phyloP scores from a whole-genome alignment of 2,329 filamentous ascomycete genomes.

The Mycosphaerella sp. region DNA sequence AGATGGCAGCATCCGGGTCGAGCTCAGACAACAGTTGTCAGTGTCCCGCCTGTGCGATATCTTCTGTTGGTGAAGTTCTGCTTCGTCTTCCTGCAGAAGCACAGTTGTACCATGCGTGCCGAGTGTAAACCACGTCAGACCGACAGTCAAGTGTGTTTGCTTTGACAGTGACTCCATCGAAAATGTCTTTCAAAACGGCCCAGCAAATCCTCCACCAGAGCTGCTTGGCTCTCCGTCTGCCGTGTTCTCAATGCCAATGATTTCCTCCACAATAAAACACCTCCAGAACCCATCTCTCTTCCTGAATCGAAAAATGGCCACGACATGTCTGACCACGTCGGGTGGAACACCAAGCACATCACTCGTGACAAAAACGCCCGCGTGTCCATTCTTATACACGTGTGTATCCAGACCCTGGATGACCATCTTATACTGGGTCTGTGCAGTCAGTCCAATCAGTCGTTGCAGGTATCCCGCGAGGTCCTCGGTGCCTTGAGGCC shows the following conservation, averaged over 20 bases:
- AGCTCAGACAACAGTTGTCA: too few species aligned
- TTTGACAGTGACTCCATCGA: too few species aligned
- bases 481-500: slow-evolving; percentile 5
- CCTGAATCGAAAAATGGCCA: slow-evolving; percentile 9
- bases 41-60: too few species aligned
- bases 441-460: slow-evolving; percentile 1
- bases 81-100: too few species aligned
- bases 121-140: too few species aligned
- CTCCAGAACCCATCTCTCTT: slow-evolving; percentile 7
- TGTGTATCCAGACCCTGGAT: slow-evolving; percentile 6
- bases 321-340: slow-evolving; percentile 1
- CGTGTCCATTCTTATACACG: slow-evolving; percentile 10
- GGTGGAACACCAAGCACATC: slow-evolving; percentile 7
- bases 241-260: slow-evolving; percentile 8
- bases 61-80: too few species aligned
- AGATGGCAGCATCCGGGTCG: too few species aligned
- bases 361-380: slow-evolving; percentile 7
- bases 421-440: slow-evolving; percentile 7
- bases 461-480: background rate
- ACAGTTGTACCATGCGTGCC: too few species aligned
- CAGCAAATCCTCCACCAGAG: background rate
- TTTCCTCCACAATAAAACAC: slow-evolving; percentile 10
- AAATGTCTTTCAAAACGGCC: background rate
- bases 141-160: too few species aligned
- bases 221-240: slow-evolving; percentile 1